phyloP scores from a whole-genome alignment of 1,284 basidiomycete species.

The Tetrapyrgos nigripes region DNA sequence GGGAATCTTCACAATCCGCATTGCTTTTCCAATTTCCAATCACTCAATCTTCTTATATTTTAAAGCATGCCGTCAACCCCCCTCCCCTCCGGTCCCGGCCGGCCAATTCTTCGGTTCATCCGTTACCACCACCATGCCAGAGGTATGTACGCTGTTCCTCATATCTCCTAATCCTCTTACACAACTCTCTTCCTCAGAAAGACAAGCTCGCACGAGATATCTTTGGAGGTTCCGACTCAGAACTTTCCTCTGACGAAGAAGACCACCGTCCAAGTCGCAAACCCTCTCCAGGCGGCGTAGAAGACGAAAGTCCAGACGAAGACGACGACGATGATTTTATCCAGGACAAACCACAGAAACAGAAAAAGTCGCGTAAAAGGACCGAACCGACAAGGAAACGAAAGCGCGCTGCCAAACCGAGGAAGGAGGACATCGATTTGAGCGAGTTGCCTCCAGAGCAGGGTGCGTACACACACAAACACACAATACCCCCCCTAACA shows the following conservation, averaged over 20 bases:
- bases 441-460: slow-evolving; percentile 73
- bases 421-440: slow-evolving; percentile 61
- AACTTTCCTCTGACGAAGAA: slow-evolving; percentile 77
- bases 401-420: slow-evolving; percentile 46
- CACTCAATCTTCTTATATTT: too few relatives aligned
- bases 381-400: slow-evolving; percentile 51
- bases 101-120: too few relatives aligned
- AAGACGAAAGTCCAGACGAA: slow-evolving; percentile 67
- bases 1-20: neutral
- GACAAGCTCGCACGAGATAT: slow-evolving; percentile 67
- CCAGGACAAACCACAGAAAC: slow-evolving; percentile 43
- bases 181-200: slow-evolving; percentile 27
- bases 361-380: slow-evolving; percentile 47
- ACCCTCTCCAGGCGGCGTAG: slow-evolving; percentile 51
- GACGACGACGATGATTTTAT: slow-evolving; percentile 61
- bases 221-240: slow-evolving; percentile 81
- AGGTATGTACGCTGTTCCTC: slow-evolving; percentile 20
- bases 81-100: too few relatives aligned
- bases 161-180: too few relatives aligned
- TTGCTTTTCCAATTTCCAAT: neutral
- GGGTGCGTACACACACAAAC: slow-evolving; percentile 45
- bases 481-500: slow-evolving; percentile 3
- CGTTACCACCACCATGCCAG: slow-evolving; percentile 10
- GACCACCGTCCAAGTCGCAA: slow-evolving; percentile 36
- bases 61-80: too few relatives aligned